These are phyloP conservation scores for Nitzschia inconspicua DNA, from an alignment of 108 stramenopile genomes.

Conservation along the genomic window DNA sequence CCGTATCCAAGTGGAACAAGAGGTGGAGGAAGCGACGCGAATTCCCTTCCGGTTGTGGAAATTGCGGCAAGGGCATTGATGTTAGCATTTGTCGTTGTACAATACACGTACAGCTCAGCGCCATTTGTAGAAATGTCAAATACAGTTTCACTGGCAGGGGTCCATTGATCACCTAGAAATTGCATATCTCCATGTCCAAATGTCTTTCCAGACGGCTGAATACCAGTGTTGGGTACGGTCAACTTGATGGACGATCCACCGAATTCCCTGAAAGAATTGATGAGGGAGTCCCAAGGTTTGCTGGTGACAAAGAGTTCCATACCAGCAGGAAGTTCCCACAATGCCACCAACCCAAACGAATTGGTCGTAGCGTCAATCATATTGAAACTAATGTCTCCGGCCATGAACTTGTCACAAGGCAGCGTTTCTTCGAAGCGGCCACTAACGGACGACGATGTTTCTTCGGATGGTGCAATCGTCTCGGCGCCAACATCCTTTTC, in stretches of 20 bases:
- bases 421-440: not conserved
- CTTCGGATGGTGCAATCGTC: not conserved
- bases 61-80: conserved; percentile 11
- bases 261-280: too few relatives aligned
- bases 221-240: not conserved
- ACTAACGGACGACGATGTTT: too few relatives aligned
- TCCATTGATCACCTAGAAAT: conserved; percentile 14
- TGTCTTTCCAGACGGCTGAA: not conserved
- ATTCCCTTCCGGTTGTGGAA: conserved; percentile 15
- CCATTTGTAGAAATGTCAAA: not conserved
- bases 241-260: too few relatives aligned
- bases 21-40: not conserved
- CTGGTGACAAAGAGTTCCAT: not conserved
- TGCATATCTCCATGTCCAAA: conserved; percentile 19
- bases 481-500: not conserved
- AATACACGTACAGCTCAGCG: conserved; percentile 19
- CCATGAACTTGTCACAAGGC: not conserved
- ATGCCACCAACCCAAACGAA: conserved; percentile 2
- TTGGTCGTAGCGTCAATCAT: not conserved
- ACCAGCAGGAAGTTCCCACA: not conserved
- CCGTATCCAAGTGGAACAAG: not conserved
- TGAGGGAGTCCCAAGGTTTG: not conserved
- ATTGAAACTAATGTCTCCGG: conserved; percentile 3
- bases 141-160: not conserved
- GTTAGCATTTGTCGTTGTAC: not conserved